phyloP scores from a whole-genome alignment of 345 rosid species.

The Eucalyptus melliodora region DNA sequence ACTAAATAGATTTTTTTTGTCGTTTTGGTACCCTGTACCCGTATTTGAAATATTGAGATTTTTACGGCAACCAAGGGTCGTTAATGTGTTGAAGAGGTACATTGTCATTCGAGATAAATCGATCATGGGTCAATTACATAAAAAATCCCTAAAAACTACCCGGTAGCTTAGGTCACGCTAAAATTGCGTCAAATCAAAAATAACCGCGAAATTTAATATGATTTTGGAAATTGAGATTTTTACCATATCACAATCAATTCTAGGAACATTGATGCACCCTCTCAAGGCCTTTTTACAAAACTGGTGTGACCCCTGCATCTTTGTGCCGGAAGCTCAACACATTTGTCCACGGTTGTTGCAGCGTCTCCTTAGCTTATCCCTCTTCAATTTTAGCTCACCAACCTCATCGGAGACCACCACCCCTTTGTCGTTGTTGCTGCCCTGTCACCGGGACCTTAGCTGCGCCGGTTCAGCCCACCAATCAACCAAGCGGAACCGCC shows the following conservation, averaged over 20 bases:
- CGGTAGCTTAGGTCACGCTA: rapidly evolving
- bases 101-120: too few species aligned
- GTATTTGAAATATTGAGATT: too few species aligned
- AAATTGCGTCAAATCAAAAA: rapidly evolving
- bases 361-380: too few species aligned
- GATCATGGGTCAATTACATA: too few species aligned
- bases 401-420: too few species aligned
- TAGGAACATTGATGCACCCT: too few species aligned
- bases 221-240: too few species aligned
- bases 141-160: too few species aligned
- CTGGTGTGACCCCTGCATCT: rapidly evolving
- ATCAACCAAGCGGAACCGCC: rapidly evolving
- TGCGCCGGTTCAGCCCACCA: rapidly evolving
- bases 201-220: rapidly evolving
- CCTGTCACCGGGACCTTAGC: rapidly evolving
- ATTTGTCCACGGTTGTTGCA: rapidly evolving
- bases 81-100: rapidly evolving
- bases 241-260: too few species aligned
- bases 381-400: too few species aligned
- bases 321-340: rapidly evolving
- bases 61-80: rapidly evolving
- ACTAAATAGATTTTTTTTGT: rapidly evolving
- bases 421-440: rapidly evolving
- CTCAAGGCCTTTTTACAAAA: too few species aligned
- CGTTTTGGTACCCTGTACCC: rapidly evolving